These are phyloP conservation scores for Trichoderma cornu-damae DNA, from an alignment of 2,329 filamentous ascomycete genomes.

Conservation along the genomic window DNA sequence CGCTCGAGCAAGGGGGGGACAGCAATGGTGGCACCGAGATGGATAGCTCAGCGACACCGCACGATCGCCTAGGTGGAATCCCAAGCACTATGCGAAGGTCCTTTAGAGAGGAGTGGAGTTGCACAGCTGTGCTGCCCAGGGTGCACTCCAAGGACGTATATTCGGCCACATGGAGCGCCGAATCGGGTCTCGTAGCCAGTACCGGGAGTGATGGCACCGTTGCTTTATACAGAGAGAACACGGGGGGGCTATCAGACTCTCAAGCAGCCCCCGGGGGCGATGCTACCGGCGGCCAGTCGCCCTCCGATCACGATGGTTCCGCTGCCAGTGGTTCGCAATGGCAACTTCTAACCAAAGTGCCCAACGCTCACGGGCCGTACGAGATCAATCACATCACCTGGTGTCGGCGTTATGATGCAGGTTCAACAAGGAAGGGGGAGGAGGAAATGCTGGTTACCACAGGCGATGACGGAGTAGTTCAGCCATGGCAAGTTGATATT, in stretches of 20 bases:
- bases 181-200: constrained; percentile 74
- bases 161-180: constrained; percentile 74
- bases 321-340: constrained; percentile 41
- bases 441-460: constrained; percentile 89
- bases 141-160: constrained; percentile 80
- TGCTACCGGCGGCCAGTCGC: constrained; percentile 25
- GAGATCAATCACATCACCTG: constrained; percentile 91
- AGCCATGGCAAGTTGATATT: constrained; percentile 65
- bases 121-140: constrained; percentile 68
- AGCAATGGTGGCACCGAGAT: constrained; percentile 39
- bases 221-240: constrained; percentile 67
- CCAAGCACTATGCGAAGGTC: constrained; percentile 84
- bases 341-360: constrained; percentile 62
- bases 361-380: constrained; percentile 81
- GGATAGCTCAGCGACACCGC: constrained; percentile 30
- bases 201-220: constrained; percentile 82
- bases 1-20: constrained; percentile 51
- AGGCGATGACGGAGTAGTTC: constrained; percentile 84
- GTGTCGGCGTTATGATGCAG: constrained; percentile 72
- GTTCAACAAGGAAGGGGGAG: constrained; percentile 45
- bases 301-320: not conserved
- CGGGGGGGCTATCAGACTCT: constrained; percentile 1
- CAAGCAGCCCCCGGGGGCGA: constrained; percentile 21
- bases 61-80: constrained; percentile 53
- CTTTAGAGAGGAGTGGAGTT: constrained; percentile 77